Conservation (phyloP, 1,139 yeast species). For the Oligophagozyma castellii region DNA sequence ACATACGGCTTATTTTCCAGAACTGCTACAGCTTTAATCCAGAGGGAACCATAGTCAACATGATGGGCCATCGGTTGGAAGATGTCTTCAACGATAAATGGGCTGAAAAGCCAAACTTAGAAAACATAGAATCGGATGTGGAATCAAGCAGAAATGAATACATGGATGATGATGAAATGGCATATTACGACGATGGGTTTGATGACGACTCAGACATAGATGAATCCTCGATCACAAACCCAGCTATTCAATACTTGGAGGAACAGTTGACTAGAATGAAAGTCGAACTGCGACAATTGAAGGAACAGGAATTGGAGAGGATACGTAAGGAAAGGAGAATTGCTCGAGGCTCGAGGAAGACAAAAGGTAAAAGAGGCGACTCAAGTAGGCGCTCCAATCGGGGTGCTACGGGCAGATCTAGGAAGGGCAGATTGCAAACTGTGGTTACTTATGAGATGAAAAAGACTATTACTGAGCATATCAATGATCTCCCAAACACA, state of each 20-base stretch:
- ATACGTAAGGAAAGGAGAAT: slow-evolving; percentile 32
- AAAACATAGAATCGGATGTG: slow-evolving; percentile 21
- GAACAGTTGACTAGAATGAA: slow-evolving; percentile 79
- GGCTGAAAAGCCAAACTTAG: slow-evolving; percentile 65
- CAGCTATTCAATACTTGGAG: slow-evolving; percentile 81
- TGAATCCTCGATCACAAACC: slow-evolving; percentile 61
- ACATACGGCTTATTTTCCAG: slow-evolving; percentile 66
- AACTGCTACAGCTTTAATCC: slow-evolving; percentile 92
- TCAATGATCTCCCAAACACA: slow-evolving; percentile 60
- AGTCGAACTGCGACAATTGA: slow-evolving; percentile 67
- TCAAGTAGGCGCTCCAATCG: slow-evolving; percentile 5
- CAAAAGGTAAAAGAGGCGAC: slow-evolving; percentile 7
- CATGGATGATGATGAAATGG: slow-evolving; percentile 4
- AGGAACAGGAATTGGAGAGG: slow-evolving; percentile 56
- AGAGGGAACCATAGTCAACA: slow-evolving; percentile 86
- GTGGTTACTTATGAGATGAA: slow-evolving; percentile 91
- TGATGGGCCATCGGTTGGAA: slow-evolving; percentile 89
- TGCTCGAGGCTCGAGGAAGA: slow-evolving; percentile 21
- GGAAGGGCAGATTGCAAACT: slow-evolving; percentile 24
- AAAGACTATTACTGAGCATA: slow-evolving; percentile 80
- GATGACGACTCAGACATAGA: slow-evolving; percentile 52
- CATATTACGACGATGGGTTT: slow-evolving; percentile 24
- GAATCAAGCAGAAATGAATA: slow-evolving; percentile 5
- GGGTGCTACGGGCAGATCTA: slow-evolving; percentile 9
- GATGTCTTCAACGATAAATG: slow-evolving; percentile 76